phyloP scores from a whole-genome alignment of 768 basidiomycete species.

The Macrocybe gigantea region DNA sequence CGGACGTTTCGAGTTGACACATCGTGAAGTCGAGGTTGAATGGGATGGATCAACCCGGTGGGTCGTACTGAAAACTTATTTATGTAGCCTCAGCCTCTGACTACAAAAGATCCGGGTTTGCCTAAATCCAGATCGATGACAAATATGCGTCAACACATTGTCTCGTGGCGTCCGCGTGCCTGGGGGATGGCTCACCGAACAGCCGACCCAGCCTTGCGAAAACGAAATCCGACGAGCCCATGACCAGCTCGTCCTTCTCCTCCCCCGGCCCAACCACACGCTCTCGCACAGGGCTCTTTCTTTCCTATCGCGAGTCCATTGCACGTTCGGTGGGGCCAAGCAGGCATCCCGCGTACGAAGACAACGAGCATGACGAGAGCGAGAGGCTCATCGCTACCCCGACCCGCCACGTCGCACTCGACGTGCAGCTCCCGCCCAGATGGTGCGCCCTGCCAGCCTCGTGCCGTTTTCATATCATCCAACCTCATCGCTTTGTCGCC shows the following conservation, averaged over 20 bases:
- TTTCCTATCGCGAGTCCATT: constrained; percentile 85
- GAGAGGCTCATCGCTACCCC: constrained; percentile 52
- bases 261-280: constrained; percentile 52
- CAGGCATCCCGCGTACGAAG: constrained; percentile 34
- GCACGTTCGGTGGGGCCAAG: constrained; percentile 29
- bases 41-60: constrained; percentile 1
- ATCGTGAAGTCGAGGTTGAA: constrained; percentile 20
- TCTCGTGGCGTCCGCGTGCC: too few relatives aligned
- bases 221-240: constrained; percentile 2
- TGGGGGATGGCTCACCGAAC: too few relatives aligned
- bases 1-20: constrained; percentile 56
- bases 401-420: constrained; percentile 36
- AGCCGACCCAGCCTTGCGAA: too few relatives aligned
- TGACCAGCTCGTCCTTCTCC: constrained; percentile 15
- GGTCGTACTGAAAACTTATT: constrained; percentile 2
- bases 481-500: constrained; percentile 14
- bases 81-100: neutral
- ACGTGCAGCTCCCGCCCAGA: constrained; percentile 75
- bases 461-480: constrained; percentile 14
- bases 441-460: constrained; percentile 46
- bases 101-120: too few relatives aligned
- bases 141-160: too few relatives aligned
- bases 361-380: constrained; percentile 48
- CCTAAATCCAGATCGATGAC: neutral
- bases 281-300: constrained; percentile 87